phyloP scores from a whole-genome alignment of 345 rosid species.

The Populus tremula region DNA sequence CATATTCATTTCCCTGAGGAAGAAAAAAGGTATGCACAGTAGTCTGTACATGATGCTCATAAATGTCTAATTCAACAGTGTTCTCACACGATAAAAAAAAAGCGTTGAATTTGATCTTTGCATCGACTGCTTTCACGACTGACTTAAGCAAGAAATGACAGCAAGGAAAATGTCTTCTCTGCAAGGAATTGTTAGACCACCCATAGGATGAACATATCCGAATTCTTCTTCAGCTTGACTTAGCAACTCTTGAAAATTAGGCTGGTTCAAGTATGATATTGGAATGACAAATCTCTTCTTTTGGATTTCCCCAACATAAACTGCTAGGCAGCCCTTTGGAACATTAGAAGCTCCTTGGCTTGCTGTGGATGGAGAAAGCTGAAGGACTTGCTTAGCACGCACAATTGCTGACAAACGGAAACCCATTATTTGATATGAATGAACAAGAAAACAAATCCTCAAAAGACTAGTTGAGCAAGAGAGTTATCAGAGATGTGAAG shows the following conservation, averaged over 20 bases:
- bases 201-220: conserved; percentile 25
- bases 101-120: too few species aligned
- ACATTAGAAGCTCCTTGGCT: conserved; percentile 2
- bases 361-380: background rate
- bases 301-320: conserved; percentile 30
- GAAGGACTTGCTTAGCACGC: background rate
- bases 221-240: conserved; percentile 33
- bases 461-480: background rate
- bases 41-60: background rate
- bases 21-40: background rate
- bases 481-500: background rate
- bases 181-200: conserved; percentile 27
- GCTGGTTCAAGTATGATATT: conserved; percentile 36
- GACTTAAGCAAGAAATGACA: conserved; percentile 7
- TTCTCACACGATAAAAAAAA: background rate
- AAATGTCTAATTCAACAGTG: too few species aligned
- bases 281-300: conserved; percentile 40
- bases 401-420: conserved; percentile 1
- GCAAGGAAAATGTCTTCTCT: conserved; percentile 21
- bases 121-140: background rate
- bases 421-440: background rate
- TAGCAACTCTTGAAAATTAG: conserved; percentile 36
- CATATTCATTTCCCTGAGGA: background rate
- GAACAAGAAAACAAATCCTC: background rate
- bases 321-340: conserved; percentile 29